phyloP scores from a whole-genome alignment of 2,329 filamentous ascomycete genomes.

The Laburnicola sp. region DNA sequence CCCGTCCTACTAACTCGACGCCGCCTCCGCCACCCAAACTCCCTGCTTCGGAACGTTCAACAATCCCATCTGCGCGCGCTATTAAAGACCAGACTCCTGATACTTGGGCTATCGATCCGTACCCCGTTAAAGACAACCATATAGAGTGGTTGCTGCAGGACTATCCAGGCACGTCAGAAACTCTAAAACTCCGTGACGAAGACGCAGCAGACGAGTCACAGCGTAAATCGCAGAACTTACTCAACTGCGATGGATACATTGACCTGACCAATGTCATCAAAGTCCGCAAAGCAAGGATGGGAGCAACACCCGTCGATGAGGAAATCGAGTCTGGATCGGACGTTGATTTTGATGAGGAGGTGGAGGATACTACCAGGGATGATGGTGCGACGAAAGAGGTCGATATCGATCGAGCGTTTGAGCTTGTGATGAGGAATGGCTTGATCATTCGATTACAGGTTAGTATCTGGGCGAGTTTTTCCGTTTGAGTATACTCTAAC shows the following conservation, averaged over 20 bases:
- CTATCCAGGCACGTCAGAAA: constrained; percentile 47
- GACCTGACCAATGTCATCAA: constrained; percentile 61
- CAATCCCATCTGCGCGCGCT: constrained; percentile 58
- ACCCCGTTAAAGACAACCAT: constrained; percentile 56
- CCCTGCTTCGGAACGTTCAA: constrained; percentile 47
- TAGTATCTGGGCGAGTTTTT: constrained; percentile 1
- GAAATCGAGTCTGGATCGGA: constrained; percentile 56
- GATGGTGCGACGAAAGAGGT: constrained; percentile 59
- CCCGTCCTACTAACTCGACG: constrained; percentile 60
- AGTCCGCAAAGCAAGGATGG: constrained; percentile 59
- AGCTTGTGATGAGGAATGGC: constrained; percentile 63
- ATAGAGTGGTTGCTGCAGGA: constrained; percentile 60
- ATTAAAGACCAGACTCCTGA: constrained; percentile 62
- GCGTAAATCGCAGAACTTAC: constrained; percentile 61
- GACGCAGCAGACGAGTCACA: constrained; percentile 63
- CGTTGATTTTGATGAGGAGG: constrained; percentile 59
- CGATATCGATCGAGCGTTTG: constrained; percentile 62
- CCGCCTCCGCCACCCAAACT: constrained; percentile 62
- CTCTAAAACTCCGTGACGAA: constrained; percentile 56
- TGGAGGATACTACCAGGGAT: constrained; percentile 51
- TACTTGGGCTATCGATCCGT: constrained; percentile 65
- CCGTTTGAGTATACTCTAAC: constrained; percentile 9
- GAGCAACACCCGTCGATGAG: constrained; percentile 56
- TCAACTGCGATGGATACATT: constrained; percentile 66
- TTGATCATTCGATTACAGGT: constrained; percentile 64